Evolutionary conservation across 164 flowering plant species (phyloP), one percentile per base, ranked within the genome.

Genomic region (Dillenia turbinata): DNA sequence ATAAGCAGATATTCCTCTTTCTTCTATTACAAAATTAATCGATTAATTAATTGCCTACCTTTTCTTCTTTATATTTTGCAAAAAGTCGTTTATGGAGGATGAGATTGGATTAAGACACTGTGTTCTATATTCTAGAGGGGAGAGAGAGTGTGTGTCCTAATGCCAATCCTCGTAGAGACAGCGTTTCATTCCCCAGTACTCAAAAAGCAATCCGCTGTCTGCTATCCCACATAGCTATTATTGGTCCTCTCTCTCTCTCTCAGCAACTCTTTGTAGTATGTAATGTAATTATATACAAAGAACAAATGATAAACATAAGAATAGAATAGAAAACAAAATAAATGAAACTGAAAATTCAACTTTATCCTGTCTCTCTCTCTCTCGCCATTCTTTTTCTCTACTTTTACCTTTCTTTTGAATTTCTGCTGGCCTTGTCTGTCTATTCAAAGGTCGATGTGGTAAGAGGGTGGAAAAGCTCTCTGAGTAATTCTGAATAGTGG

Each of bases 381-480:
- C 51, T 60, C 62, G 47, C 69, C 44, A 24, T 64, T 52, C 24
- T 19, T 53, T 57, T 61, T 64, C 71, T 60, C 66, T 19, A 68
- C 68, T 66, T 69, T 71, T 14, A 59, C 24, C 63, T 70, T 73
- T 71, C 54, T 65, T 65, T 71, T 78, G 73, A 78, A 77, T 79
- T 77, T 70, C 76, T 80, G 82, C 73, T 82, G 72, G 76, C 79
- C 17, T 72, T 77, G 73, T 71, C 81, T 71, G 71, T 71, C 73
- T 71, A 77, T 72, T 77, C 78, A 77, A 74, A 72, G 75, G 57
- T 47, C 61, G 69, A 66, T 58, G 68, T 59, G 67, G 59, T 47
- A 15, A 64, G 62, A 61, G 44, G 71, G 66, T 66, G 68, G 65
- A 60, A 62, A 19, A 64, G 59, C 56, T 56, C 67, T 66, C 52